Conservation (phyloP, 2,329 filamentous ascomycete genomes). For the Fusarium sp. region DNA sequence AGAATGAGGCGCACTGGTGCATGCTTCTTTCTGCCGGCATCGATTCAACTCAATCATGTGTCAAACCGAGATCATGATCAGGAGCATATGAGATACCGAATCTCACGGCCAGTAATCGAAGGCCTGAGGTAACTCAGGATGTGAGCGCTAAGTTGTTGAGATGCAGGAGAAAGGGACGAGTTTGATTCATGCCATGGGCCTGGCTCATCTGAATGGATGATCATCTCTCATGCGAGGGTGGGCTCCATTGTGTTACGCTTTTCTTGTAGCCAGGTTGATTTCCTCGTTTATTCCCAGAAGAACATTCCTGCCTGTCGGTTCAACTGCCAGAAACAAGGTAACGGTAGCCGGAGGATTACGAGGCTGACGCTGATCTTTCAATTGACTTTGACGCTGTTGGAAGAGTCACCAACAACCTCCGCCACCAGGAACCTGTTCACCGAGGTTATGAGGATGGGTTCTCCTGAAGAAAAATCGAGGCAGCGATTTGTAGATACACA, state of each 20-base stretch:
- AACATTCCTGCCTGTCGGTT: background rate
- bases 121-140: slow-evolving; percentile 13
- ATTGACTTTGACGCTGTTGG: background rate
- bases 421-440: background rate
- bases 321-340: background rate
- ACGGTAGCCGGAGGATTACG: background rate
- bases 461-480: slow-evolving; percentile 25
- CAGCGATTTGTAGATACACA: slow-evolving; percentile 18
- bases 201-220: slow-evolving; percentile 12
- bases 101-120: slow-evolving; percentile 11
- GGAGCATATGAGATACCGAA: slow-evolving; percentile 20
- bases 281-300: background rate
- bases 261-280: background rate
- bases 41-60: slow-evolving; percentile 25
- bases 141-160: slow-evolving; percentile 19
- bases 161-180: slow-evolving; percentile 33
- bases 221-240: slow-evolving; percentile 10
- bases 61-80: slow-evolving; percentile 14
- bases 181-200: slow-evolving; percentile 25
- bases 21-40: slow-evolving; percentile 30
- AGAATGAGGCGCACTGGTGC: slow-evolving; percentile 20
- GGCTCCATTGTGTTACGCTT: background rate
- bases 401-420: background rate
- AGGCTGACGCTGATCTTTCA: background rate
- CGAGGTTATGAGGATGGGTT: background rate